A percentile compares a stretch with the other conserved stretches of the same genome.
These are phyloP conservation scores for Pseudoscleropodium purum DNA, from an alignment of 225 moss, liverwort and hornwort species.

Conservation along the genomic window DNA sequence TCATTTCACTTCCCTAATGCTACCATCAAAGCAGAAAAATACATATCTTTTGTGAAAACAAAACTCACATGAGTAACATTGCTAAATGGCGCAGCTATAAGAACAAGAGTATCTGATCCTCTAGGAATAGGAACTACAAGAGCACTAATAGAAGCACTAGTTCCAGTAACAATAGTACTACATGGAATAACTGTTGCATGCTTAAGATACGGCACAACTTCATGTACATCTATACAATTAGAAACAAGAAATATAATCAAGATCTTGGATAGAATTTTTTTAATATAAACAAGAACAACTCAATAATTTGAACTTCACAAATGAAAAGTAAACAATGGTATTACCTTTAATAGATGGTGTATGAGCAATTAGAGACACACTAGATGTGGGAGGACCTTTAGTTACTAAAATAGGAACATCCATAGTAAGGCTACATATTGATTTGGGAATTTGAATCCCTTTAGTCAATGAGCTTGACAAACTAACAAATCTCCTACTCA, in stretches of 20 bases:
- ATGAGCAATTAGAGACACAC: background rate
- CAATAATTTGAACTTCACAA: background rate
- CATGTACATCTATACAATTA: background rate
- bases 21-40: background rate
- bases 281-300: background rate
- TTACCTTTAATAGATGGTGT: background rate
- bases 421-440: accelerated
- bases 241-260: background rate
- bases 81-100: background rate
- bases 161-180: no score
- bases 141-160: background rate
- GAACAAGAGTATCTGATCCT: background rate
- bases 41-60: background rate
- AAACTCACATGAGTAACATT: background rate
- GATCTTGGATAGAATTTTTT: background rate
- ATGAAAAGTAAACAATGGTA: background rate
- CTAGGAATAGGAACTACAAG: accelerated
- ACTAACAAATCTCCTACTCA: background rate
- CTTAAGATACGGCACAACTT: background rate
- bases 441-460: background rate
- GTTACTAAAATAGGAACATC: no score
- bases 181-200: no score
- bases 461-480: background rate
- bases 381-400: background rate
- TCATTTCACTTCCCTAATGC: background rate